Conservation (phyloP, 1,284 basidiomycete genomes). For the Tetrapyrgos nigripes region DNA sequence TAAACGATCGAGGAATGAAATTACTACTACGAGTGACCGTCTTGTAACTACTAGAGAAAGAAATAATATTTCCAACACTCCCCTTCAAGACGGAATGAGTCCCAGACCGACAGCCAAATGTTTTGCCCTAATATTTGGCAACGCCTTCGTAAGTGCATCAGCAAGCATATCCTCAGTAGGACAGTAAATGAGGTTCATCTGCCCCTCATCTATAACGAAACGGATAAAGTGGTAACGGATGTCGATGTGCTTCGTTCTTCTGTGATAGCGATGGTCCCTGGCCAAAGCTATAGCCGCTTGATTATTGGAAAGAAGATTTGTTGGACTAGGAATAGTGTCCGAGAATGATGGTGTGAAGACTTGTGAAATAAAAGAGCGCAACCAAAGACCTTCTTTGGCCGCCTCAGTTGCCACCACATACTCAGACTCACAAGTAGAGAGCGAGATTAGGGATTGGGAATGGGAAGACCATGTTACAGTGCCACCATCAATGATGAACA, state of each 20-base stretch:
- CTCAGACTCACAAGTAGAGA: conserved; percentile 1
- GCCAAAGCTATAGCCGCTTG: conserved; percentile 34
- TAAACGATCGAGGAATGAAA: too few relatives aligned
- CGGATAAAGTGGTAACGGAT: conserved; percentile 38
- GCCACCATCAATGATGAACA: background rate
- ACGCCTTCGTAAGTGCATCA: conserved; percentile 29
- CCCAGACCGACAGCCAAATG: conserved; percentile 4
- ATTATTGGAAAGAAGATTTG: too few relatives aligned
- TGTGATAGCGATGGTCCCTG: conserved; percentile 29
- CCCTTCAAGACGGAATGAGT: too few relatives aligned
- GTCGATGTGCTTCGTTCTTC: conserved; percentile 41
- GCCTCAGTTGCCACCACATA: conserved; percentile 5
- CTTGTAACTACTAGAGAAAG: too few relatives aligned
- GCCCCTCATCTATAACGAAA: conserved; percentile 25
- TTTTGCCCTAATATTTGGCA: conserved; percentile 23
- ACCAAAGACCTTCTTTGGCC: conserved; percentile 5
- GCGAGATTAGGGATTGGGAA: conserved; percentile 2
- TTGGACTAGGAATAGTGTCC: too few relatives aligned
- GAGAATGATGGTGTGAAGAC: too few relatives aligned
- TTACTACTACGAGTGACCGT: too few relatives aligned
- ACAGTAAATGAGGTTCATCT: too few relatives aligned
- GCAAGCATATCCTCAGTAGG: conserved; percentile 25
- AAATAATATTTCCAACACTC: too few relatives aligned
- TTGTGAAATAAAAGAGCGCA: conserved; percentile 2
- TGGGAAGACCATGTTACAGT: background rate